A percentile compares a stretch with the other conserved stretches of the same genome.
Evolutionary conservation across 2,329 filamentous ascomycete species (phyloP).

Genomic region (Exophiala aquamarina): DNA sequence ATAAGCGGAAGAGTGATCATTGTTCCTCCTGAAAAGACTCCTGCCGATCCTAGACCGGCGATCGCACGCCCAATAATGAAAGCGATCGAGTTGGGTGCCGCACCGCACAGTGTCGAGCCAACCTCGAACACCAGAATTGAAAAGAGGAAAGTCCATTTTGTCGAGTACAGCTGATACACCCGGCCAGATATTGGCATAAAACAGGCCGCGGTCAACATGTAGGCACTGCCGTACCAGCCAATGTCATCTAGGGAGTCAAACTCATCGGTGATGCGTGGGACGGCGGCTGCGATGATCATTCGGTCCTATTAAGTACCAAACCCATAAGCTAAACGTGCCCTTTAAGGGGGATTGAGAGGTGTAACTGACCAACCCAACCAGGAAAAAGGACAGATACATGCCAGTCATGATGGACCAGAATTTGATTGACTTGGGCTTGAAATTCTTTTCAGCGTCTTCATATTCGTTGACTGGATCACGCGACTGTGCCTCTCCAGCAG

Average conservation of each 20-base stretch:
- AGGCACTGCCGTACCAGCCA: constrained; percentile 39
- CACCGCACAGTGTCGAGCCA: constrained; percentile 42
- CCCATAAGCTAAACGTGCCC: too few relatives aligned
- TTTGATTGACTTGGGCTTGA: constrained; percentile 12
- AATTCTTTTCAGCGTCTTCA: constrained; percentile 19
- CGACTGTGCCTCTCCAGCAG: too few relatives aligned
- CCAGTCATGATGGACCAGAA: constrained; percentile 14
- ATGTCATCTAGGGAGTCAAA: constrained; percentile 35
- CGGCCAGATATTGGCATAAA: constrained; percentile 37
- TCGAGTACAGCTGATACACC: constrained; percentile 32
- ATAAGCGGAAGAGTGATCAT: constrained; percentile 50
- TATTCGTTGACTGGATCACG: constrained; percentile 7
- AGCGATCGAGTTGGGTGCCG: constrained; percentile 34
- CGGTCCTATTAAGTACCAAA: too few relatives aligned
- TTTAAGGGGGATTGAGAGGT: too few relatives aligned
- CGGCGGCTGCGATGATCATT: constrained; percentile 35
- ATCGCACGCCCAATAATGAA: constrained; percentile 44
- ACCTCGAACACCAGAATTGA: constrained; percentile 44
- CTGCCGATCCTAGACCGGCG: constrained; percentile 37
- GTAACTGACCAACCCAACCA: too few relatives aligned
- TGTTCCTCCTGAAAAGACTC: constrained; percentile 37
- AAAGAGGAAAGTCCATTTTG: constrained; percentile 37
- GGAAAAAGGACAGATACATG: too few relatives aligned
- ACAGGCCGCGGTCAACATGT: constrained; percentile 35
- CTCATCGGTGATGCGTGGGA: constrained; percentile 36